Conservation (phyloP, 371 early-diverging fungal genomes). For the Synchytrium microbalum region DNA sequence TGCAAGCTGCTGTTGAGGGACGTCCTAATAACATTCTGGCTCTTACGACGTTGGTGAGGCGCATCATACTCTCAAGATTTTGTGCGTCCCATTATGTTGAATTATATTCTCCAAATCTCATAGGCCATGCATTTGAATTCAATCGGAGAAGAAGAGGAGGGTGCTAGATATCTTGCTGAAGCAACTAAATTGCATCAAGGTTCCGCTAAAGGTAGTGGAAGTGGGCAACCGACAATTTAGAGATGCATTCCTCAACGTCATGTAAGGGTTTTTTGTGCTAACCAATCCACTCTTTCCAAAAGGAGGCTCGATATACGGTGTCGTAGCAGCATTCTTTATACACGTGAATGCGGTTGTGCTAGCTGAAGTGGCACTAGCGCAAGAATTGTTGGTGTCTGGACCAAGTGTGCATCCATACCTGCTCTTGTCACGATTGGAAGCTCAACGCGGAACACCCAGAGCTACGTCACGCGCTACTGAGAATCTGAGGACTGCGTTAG, state of each 20-base stretch:
- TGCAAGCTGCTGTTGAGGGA: constrained; percentile 32
- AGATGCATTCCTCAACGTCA: no score
- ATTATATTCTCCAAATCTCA: neutral
- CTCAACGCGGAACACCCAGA: constrained; percentile 23
- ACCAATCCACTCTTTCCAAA: no score
- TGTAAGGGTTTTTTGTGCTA: no score
- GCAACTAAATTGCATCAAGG: constrained; percentile 24
- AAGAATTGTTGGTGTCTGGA: constrained; percentile 31
- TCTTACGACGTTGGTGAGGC: constrained; percentile 25
- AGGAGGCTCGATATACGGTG: neutral
- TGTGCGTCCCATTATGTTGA: neutral
- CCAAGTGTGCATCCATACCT: constrained; percentile 31
- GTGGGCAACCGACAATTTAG: no score
- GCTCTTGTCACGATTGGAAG: constrained; percentile 32
- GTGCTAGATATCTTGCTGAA: constrained; percentile 27
- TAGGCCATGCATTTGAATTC: constrained; percentile 38
- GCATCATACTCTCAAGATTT: neutral
- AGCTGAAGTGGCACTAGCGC: constrained; percentile 39
- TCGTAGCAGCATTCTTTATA: constrained; percentile 36
- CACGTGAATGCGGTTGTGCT: constrained; percentile 32
- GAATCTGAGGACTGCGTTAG: constrained; percentile 32
- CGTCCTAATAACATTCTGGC: constrained; percentile 34
- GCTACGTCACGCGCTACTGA: constrained; percentile 23
- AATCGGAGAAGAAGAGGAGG: constrained; percentile 37
- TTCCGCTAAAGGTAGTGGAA: constrained; percentile 11